Conservation (phyloP, 176 grass and related monocot species). For the Rhynchospora breviuscula region DNA sequence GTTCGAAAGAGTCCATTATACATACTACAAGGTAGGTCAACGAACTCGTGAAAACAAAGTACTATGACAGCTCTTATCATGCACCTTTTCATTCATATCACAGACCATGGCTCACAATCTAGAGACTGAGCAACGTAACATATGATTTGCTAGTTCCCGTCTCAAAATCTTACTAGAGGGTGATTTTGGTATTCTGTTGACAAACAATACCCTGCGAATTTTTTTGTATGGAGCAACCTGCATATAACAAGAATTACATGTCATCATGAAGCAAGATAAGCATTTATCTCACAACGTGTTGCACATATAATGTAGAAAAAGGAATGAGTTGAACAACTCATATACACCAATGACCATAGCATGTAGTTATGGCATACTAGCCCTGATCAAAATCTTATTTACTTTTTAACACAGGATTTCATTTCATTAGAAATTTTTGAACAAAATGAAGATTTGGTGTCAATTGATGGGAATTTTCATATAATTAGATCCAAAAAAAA, state of each 20-base stretch:
- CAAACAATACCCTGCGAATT: constrained; percentile 31
- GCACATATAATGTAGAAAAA: no score
- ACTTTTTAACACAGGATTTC: no score
- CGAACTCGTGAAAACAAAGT: not conserved
- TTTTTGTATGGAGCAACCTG: constrained; percentile 46
- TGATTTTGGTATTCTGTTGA: constrained; percentile 33
- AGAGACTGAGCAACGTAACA: not conserved
- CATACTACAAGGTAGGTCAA: not conserved
- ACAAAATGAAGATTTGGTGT: no score
- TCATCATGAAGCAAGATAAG: no score
- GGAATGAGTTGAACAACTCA: no score
- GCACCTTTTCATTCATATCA: not conserved
- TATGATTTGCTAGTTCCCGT: constrained; percentile 20
- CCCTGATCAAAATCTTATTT: no score
- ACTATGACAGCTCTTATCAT: not conserved
- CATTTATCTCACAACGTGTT: not conserved
- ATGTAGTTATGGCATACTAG: not conserved
- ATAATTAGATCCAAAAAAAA: no score
- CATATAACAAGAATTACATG: not conserved
- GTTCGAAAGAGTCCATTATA: not conserved
- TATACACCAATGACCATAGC: not conserved
- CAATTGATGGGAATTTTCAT: no score
- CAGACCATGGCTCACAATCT: constrained; percentile 21
- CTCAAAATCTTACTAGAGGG: constrained; percentile 38
- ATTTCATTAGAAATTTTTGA: no score